Evolutionary conservation across 371 early-diverging fungal genomes (phyloP), one percentile per base, ranked within the genome.

Genomic region (Blyttiomyces sp.): DNA sequence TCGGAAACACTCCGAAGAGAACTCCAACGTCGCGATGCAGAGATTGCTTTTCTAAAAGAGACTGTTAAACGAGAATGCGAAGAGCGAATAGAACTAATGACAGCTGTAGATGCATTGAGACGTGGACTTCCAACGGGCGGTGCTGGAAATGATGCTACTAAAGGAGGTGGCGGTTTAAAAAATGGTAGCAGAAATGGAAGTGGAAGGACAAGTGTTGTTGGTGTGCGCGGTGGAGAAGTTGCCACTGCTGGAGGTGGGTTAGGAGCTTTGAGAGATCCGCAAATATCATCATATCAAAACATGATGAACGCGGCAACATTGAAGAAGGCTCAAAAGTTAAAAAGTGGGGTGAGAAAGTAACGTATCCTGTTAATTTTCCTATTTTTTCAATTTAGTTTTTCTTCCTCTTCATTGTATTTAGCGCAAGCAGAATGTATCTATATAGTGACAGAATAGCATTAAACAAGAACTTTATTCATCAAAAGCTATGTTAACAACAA

Each of bases 41-140:
- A 79, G 57, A 74, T 79, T 39, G 51, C 50, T 23, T 79, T 79
- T 48, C 50, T 80, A 44, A 75, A 75, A 55, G 76, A 80, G 24
- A 80, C 77, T 16, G 70, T 80, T 9, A 58, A 73, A 35, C 27
- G 75, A n/a, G 80, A 80, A 54, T 80, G 80, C 52, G 80, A 80
- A 53, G 80, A 80, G 54, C 54, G 80, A 19, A 77, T 80, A 76
- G 70, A 51, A 30, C 45, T 79, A 23, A 48, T 79, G 2, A 68
- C 74, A 9, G 50, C 43, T 52, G 62, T 78, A 24, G 71, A 62
- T 43, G 31, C 54, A 17, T 3, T 64, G 30, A 43, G 57, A 26
- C 4, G 66, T 6, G 60, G 66, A 13, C 30, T 54, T 5, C n/a
- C 13, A 21, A 16, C 16, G 11, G 42, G 28, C 9, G 30, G 7